Conservation (phyloP, 1,139 yeast species). For the Yamadazyma epiphylla region DNA sequence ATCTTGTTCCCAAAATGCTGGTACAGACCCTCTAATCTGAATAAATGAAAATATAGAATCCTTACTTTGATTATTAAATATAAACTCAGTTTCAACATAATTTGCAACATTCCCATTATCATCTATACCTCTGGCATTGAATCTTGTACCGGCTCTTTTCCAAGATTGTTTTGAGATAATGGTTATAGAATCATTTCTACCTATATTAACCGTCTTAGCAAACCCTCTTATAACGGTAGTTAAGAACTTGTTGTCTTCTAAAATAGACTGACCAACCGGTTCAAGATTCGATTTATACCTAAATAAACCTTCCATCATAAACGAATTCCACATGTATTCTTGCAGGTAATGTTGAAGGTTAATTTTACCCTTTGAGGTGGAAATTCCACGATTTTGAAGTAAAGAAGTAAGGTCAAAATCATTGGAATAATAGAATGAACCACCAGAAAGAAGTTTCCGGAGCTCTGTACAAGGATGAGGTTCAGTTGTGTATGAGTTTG, state of each 20-base stretch:
- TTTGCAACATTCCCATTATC: constrained; percentile 95
- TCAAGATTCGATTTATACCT: constrained; percentile 71
- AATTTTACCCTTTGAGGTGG: constrained; percentile 18
- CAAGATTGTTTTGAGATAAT: constrained; percentile 91
- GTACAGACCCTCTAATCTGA: constrained; percentile 92
- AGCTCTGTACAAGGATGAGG: constrained; percentile 86
- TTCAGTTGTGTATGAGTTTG: constrained; percentile 22
- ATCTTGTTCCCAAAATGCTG: constrained; percentile 98
- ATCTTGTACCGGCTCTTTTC: constrained; percentile 94
- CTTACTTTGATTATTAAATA: constrained; percentile 46
- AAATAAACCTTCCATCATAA: constrained; percentile 80
- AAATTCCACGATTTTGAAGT: constrained; percentile 68
- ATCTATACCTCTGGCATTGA: constrained; percentile 90
- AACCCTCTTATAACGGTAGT: constrained; percentile 94
- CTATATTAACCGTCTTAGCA: constrained; percentile 70
- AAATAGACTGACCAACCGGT: constrained; percentile 46
- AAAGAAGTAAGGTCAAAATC: constrained; percentile 88
- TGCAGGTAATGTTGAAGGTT: constrained; percentile 56
- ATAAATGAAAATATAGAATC: constrained; percentile 66
- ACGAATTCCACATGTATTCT: constrained; percentile 96
- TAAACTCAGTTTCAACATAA: constrained; percentile 91
- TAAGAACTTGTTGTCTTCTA: constrained; percentile 76
- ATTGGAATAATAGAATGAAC: constrained; percentile 88
- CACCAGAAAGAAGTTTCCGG: constrained; percentile 73
- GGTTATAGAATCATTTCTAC: constrained; percentile 59